Evolutionary conservation across 805 yeast species (phyloP), one percentile per base, ranked within the genome.

Genomic region (Candida taoyuanica): DNA sequence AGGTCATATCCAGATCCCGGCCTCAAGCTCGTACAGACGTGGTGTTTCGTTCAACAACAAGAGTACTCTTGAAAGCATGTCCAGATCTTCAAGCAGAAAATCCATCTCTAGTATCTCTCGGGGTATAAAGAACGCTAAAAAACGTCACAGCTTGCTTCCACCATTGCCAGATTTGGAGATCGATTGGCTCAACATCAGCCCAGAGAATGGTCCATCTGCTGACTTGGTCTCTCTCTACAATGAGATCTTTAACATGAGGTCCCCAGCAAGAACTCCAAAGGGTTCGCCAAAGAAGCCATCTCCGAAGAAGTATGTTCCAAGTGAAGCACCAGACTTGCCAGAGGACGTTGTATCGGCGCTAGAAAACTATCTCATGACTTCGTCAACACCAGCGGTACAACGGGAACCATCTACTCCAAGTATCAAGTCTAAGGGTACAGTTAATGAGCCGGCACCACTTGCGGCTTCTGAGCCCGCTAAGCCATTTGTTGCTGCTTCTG

Each of bases 151-250:
- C 28, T 31, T 55, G 7, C 43, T 58, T 14, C 62, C 63, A 9
- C 55, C 58, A 13, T 39, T 59, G 17, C 60, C 59, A 3, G 52
- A 50, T 33, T 34, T 54, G 4, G 55, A 47, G 18, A 33, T 41
- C 28, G 53, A 52, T 17, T 52, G 58, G 55, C 26, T 55, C 33
- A 45, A 44, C 29, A 34, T 45, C 13, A 53, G 43, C 9, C 34
- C 43, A 2, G 38, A 32, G 17, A 49, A 40, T 17, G 34, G 40
- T 4, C 44, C 58, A 2, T 49, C 56, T 4, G 43, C 42, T 28
- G 64, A 59, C 21, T 51, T 59, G 43, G 59, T 58, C 5, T 37
- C 50, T 9, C 37, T 59, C 7, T 59, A 58, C 40, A 52, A 55
- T 31, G 62, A 55, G 29, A 50, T 58, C 29, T 59, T 59, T 37